These are phyloP conservation scores for Radiomyces spectabilis DNA, from an alignment of 192 early-diverging fungal genomes.

Conservation along the genomic window DNA sequence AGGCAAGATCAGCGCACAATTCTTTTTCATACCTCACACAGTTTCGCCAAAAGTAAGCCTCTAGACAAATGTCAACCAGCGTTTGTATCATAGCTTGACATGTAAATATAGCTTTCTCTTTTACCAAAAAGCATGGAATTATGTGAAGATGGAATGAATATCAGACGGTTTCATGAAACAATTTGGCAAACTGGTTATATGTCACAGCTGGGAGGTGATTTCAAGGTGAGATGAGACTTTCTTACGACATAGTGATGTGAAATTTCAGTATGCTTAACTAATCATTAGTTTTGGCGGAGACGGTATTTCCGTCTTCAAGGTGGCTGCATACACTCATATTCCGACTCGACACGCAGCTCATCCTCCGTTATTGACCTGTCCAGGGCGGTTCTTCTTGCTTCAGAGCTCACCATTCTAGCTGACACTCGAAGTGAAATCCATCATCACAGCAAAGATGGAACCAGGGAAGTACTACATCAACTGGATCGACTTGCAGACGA, in stretches of 20 bases:
- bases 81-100: too few relatives aligned
- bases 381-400: constrained; percentile 7
- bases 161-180: constrained; percentile 10
- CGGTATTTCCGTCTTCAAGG: constrained; percentile 14
- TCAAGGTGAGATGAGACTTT: constrained; percentile 10
- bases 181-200: constrained; percentile 16
- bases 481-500: too few relatives aligned
- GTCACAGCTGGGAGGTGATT: constrained; percentile 23
- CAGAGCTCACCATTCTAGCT: too few relatives aligned
- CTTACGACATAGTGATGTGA: not conserved
- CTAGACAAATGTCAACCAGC: too few relatives aligned
- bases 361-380: constrained; percentile 16
- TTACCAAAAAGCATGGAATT: constrained; percentile 12
- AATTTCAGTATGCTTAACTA: not conserved
- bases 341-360: constrained; percentile 6
- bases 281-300: constrained; percentile 18
- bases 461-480: too few relatives aligned
- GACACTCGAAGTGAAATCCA: not conserved
- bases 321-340: constrained; percentile 5
- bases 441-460: too few relatives aligned
- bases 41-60: too few relatives aligned
- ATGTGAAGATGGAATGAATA: constrained; percentile 19
- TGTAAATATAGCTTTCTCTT: constrained; percentile 3
- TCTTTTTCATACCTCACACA: constrained; percentile 13
- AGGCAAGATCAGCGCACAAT: constrained; percentile 13